Percentiles rank a stretch among this genome's conserved stretches.
phyloP scores from a whole-genome alignment of 2,329 filamentous ascomycete species.

The Mariannaea elegans region DNA sequence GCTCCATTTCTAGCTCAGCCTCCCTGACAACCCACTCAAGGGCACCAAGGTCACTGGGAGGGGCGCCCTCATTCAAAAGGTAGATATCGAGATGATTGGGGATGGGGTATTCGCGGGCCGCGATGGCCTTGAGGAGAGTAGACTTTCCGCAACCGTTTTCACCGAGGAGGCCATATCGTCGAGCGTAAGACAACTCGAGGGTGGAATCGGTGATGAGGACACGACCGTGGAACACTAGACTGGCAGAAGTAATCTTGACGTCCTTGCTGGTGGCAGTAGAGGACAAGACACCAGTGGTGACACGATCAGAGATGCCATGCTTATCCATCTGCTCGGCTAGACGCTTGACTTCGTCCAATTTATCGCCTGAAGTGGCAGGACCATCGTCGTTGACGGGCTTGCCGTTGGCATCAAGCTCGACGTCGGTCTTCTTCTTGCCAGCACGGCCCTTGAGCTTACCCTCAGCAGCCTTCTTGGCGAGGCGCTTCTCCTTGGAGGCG shows the following conservation, averaged over 20 bases:
- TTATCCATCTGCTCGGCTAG: conserved; percentile 94
- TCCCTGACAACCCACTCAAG: conserved; percentile 97
- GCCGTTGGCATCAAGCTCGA: conserved; percentile 71
- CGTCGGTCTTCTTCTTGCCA: conserved; percentile 74
- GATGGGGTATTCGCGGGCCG: conserved; percentile 92
- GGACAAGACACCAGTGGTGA: conserved; percentile 95
- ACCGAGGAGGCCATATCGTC: conserved; percentile 92
- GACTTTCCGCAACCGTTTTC: conserved; percentile 99
- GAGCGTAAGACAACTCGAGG: conserved; percentile 90
- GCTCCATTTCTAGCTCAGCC: conserved; percentile 90
- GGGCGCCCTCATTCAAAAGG: conserved; percentile 95
- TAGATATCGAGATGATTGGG: conserved; percentile 98
- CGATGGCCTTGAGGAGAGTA: conserved; percentile 95
- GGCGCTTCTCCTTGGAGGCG: conserved; percentile 75
- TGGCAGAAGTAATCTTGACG: conserved; percentile 95
- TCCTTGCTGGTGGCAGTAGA: conserved; percentile 88
- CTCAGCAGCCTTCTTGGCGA: conserved; percentile 75
- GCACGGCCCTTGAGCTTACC: conserved; percentile 75
- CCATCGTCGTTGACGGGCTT: conserved; percentile 65
- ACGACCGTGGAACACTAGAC: conserved; percentile 96
- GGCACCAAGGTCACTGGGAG: conserved; percentile 86
- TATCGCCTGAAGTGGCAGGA: conserved; percentile 75
- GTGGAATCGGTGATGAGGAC: conserved; percentile 95
- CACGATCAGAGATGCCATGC: conserved; percentile 94
- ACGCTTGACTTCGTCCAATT: conserved; percentile 84